phyloP scores from a whole-genome alignment of 805 yeast species.

The Zygotorulaspora danielsina region DNA sequence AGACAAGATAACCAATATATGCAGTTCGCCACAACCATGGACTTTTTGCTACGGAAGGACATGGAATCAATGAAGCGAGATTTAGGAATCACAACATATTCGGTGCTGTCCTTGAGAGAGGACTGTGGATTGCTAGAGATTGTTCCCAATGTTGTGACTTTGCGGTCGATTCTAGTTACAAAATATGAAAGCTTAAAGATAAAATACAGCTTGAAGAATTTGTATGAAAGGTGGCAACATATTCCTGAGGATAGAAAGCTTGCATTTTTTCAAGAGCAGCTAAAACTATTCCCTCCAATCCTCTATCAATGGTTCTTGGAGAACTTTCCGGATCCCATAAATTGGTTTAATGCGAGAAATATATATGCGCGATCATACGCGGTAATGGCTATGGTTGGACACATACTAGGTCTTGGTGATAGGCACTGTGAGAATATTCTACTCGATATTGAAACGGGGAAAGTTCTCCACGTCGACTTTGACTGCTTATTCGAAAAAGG shows the following conservation, averaged over 20 bases:
- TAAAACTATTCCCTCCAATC: constrained; percentile 54
- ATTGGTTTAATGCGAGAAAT: constrained; percentile 80
- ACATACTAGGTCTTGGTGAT: constrained; percentile 90
- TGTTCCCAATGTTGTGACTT: constrained; percentile 71
- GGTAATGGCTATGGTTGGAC: constrained; percentile 97
- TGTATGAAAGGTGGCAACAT: constrained; percentile 29
- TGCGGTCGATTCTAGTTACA: constrained; percentile 54
- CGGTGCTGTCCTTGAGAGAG: constrained; percentile 84
- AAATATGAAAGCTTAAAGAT: constrained; percentile 43
- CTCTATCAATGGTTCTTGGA: constrained; percentile 84
- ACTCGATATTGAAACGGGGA: constrained; percentile 68
- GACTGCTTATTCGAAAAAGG: constrained; percentile 92
- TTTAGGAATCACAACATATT: constrained; percentile 70
- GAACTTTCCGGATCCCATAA: constrained; percentile 80
- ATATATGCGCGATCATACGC: constrained; percentile 76
- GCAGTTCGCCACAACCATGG: constrained; percentile 83
- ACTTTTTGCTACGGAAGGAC: constrained; percentile 61
- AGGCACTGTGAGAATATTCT: constrained; percentile 91
- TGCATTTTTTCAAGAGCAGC: constrained; percentile 27
- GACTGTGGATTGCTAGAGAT: constrained; percentile 88
- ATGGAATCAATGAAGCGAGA: constrained; percentile 70
- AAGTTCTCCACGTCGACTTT: constrained; percentile 88
- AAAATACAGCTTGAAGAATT: constrained; percentile 23
- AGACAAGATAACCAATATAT: constrained; percentile 92
- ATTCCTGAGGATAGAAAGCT: constrained; percentile 25